Conservation (phyloP, 305 asterid genomes). For the Solanum hybrid region DNA sequence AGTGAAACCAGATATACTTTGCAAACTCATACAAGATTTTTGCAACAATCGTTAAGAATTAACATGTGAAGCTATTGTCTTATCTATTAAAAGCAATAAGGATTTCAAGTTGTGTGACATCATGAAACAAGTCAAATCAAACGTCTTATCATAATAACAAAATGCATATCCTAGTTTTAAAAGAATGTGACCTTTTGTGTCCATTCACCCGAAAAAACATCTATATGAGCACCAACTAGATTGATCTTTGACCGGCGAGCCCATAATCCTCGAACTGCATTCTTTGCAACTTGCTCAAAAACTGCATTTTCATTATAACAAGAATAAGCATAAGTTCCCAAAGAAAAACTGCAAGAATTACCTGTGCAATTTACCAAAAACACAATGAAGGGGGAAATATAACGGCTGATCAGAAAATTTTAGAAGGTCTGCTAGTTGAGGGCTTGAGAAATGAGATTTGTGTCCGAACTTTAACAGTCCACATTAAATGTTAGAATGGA, state of each 20-base stretch:
- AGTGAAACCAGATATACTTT: neutral
- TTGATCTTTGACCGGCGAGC: conserved; percentile 95
- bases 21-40: neutral
- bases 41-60: neutral
- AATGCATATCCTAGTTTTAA: conserved; percentile 11
- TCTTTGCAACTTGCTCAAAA: conserved; percentile 89
- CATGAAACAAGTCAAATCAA: neutral
- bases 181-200: conserved; percentile 72
- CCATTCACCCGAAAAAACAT: conserved; percentile 98
- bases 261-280: conserved; percentile 95
- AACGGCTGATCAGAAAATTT: neutral
- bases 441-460: neutral
- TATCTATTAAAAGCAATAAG: neutral
- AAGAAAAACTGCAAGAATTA: neutral
- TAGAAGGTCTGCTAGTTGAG: neutral
- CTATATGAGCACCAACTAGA: conserved; percentile 97
- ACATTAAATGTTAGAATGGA: neutral
- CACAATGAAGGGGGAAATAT: neutral
- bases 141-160: neutral
- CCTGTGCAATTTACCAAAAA: neutral
- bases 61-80: neutral
- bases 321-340: conserved; percentile 7
- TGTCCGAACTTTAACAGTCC: neutral
- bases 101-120: conserved; percentile 2
- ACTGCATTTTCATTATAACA: conserved; percentile 40